Conservation (phyloP, 164 flowering plant species). For the Nymphaea thermarum region DNA sequence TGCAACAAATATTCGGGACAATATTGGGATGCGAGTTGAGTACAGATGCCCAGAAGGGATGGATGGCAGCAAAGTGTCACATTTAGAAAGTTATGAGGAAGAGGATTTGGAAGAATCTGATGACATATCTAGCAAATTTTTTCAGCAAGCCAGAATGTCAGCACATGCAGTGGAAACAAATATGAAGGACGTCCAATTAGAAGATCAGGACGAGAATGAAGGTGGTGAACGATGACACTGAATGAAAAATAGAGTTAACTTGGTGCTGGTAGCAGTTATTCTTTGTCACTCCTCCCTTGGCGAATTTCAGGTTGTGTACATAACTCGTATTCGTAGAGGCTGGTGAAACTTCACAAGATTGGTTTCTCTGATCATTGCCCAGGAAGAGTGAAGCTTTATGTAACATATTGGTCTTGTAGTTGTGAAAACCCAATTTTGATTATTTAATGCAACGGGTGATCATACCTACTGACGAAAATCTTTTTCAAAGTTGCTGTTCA, state of each 20-base stretch:
- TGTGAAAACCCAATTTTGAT: neutral
- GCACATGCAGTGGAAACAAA: constrained; percentile 31
- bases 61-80: constrained; percentile 15
- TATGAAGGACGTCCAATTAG: constrained; percentile 53
- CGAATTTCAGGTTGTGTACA: neutral
- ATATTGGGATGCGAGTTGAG: constrained; percentile 26
- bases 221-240: constrained; percentile 44
- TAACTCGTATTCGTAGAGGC: neutral
- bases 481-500: no score
- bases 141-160: constrained; percentile 20
- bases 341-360: neutral
- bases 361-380: neutral
- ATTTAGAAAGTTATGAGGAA: constrained; percentile 31
- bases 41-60: constrained; percentile 75
- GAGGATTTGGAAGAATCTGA: constrained; percentile 74
- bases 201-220: constrained; percentile 90
- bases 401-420: neutral
- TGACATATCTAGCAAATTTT: constrained; percentile 34
- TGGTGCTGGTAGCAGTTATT: neutral
- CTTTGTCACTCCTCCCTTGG: neutral
- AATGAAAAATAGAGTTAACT: neutral
- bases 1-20: constrained; percentile 15
- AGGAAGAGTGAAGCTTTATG: neutral
- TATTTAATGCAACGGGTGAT: neutral
- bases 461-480: no score